Evolutionary conservation across 2,329 filamentous ascomycete genomes (phyloP).

Genomic region (Cercospora nicotianae): DNA sequence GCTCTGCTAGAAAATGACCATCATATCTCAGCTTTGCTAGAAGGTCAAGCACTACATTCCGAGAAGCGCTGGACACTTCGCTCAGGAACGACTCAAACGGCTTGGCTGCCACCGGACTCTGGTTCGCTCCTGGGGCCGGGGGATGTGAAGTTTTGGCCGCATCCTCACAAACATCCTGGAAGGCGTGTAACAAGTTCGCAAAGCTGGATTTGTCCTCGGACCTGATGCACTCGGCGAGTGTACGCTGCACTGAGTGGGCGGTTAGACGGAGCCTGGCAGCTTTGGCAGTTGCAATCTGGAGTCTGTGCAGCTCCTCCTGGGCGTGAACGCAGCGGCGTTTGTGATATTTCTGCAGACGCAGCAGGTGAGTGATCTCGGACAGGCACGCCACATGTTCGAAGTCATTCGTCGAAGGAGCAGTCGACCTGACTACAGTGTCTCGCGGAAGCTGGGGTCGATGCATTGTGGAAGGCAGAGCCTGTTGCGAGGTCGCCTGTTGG

Average conservation of each 20-base stretch:
- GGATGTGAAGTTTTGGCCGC: conserved; percentile 61
- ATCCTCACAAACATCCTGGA: conserved; percentile 73
- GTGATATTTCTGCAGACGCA: conserved; percentile 76
- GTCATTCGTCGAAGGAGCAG: conserved; percentile 9
- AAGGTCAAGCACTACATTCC: conserved; percentile 75
- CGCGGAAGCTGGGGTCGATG: conserved; percentile 15
- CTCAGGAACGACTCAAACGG: conserved; percentile 51
- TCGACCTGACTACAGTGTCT: not conserved
- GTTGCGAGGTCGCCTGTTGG: conserved; percentile 9
- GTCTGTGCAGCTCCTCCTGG: conserved; percentile 70
- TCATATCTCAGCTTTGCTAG: conserved; percentile 80
- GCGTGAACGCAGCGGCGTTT: conserved; percentile 75
- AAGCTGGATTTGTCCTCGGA: conserved; percentile 78
- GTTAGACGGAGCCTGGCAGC: conserved; percentile 73
- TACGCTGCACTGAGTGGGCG: conserved; percentile 71
- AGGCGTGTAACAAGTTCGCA: conserved; percentile 70
- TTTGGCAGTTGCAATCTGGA: conserved; percentile 71
- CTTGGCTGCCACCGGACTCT: conserved; percentile 62
- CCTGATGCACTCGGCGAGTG: conserved; percentile 74
- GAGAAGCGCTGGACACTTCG: conserved; percentile 72
- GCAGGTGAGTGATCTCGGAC: conserved; percentile 74
- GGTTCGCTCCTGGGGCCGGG: conserved; percentile 42
- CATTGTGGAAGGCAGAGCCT: conserved; percentile 14
- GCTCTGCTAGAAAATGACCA: conserved; percentile 80
- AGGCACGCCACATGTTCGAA: conserved; percentile 40